Evolutionary conservation across 2,329 filamentous ascomycete species (phyloP).

Genomic region (Calonectria ilicicola): DNA sequence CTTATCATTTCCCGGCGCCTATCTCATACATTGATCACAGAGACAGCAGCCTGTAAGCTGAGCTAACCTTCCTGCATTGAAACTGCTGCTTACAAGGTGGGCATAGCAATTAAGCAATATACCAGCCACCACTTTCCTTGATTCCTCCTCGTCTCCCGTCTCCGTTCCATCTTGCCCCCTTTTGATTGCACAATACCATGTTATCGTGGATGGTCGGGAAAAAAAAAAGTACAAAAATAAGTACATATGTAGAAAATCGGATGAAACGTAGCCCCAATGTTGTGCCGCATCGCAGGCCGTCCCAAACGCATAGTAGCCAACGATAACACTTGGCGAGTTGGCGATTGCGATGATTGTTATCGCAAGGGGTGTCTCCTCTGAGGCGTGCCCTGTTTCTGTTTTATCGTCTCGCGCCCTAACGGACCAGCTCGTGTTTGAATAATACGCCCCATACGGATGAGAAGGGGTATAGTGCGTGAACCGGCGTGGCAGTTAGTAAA

Average conservation of each 20-base stretch:
- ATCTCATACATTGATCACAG: conserved; percentile 10
- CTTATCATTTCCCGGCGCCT: conserved; percentile 9
- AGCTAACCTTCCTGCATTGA: background rate
- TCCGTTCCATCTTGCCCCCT: background rate
- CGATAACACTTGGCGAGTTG: background rate
- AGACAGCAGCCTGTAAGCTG: background rate
- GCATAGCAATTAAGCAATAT: background rate
- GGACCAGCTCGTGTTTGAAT: background rate
- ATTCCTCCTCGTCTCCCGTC: background rate
- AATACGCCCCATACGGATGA: background rate
- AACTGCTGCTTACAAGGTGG: background rate
- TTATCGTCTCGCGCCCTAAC: conserved; percentile 15
- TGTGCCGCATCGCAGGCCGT: background rate
- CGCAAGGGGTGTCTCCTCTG: background rate
- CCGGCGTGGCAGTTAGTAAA: background rate
- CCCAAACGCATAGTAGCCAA: conserved; percentile 2
- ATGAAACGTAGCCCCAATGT: conserved; percentile 49
- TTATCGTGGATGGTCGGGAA: background rate
- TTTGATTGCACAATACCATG: conserved; percentile 5
- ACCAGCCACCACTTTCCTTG: background rate
- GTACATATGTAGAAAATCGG: conserved; percentile 31
- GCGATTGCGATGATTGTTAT: background rate
- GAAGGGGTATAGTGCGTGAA: background rate
- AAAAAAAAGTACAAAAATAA: background rate
- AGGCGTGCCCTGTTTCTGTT: conserved; percentile 17